phyloP scores from a whole-genome alignment of 352 stramenopile genomes.

The Pythium angustatum region DNA sequence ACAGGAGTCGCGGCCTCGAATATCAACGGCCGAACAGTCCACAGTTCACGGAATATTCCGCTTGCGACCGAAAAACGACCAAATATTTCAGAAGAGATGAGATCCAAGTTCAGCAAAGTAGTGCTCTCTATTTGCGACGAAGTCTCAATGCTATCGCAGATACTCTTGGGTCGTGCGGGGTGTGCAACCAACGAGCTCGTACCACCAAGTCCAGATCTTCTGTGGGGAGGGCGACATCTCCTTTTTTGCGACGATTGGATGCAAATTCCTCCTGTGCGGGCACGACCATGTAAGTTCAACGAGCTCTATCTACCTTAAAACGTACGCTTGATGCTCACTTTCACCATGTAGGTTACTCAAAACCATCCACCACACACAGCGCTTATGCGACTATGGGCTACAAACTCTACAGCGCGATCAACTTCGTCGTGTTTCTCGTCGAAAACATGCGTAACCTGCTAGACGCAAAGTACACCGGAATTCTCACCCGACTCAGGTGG shows the following conservation, averaged over 20 bases:
- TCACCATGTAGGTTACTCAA: too few relatives aligned
- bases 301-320: not conserved
- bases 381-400: conserved; percentile 20
- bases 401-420: conserved; percentile 22
- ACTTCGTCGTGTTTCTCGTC: conserved; percentile 31
- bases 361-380: not conserved
- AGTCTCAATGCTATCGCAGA: conserved; percentile 32
- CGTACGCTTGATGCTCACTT: too few relatives aligned
- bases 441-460: conserved; percentile 22
- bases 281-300: conserved; percentile 17
- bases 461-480: conserved; percentile 16
- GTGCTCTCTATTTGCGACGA: conserved; percentile 31
- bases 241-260: conserved; percentile 28
- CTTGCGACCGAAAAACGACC: conserved; percentile 1
- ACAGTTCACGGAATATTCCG: conserved; percentile 24
- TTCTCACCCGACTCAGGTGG: conserved; percentile 23
- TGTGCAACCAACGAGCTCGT: not conserved
- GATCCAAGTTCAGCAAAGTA: conserved; percentile 5
- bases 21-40: conserved; percentile 28
- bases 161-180: conserved; percentile 25
- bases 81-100: conserved; percentile 26
- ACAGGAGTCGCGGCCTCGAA: conserved; percentile 20
- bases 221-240: conserved; percentile 33
- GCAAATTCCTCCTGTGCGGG: conserved; percentile 24
- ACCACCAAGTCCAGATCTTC: conserved; percentile 1